Percentiles rank a stretch among this genome's conserved stretches.
These are phyloP conservation scores for Kernera saxatilis DNA, from an alignment of 345 rosid genomes.

Conservation along the genomic window DNA sequence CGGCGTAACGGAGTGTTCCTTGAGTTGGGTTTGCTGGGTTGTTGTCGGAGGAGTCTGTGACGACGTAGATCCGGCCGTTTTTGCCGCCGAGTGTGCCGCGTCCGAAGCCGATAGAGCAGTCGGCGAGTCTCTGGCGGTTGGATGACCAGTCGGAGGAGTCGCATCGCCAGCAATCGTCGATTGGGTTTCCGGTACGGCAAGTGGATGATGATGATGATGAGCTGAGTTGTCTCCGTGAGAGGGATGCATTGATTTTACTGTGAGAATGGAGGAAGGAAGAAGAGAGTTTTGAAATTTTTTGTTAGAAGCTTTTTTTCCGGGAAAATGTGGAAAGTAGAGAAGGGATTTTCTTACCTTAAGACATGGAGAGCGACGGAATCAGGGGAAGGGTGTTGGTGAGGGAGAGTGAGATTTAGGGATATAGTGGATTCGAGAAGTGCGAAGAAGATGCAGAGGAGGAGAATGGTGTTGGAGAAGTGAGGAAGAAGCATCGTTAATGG, in stretches of 20 bases:
- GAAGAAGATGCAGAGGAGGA: constrained; percentile 26
- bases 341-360: constrained; percentile 35
- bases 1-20: constrained; percentile 76
- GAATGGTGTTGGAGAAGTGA: constrained; percentile 31
- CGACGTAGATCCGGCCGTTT: constrained; percentile 68
- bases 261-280: not conserved
- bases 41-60: constrained; percentile 76
- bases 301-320: not conserved
- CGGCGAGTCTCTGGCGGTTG: constrained; percentile 57
- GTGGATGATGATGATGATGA: constrained; percentile 13
- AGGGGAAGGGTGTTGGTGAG: constrained; percentile 64
- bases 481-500: constrained; percentile 39
- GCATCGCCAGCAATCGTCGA: constrained; percentile 78
- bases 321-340: not conserved
- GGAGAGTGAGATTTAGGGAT: constrained; percentile 44
- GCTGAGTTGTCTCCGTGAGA: constrained; percentile 33
- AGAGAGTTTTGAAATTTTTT: not conserved
- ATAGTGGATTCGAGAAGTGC: constrained; percentile 8
- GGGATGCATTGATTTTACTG: constrained; percentile 36
- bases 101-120: constrained; percentile 74
- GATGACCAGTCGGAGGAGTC: constrained; percentile 46
- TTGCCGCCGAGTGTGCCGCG: constrained; percentile 58
- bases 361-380: constrained; percentile 51
- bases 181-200: constrained; percentile 68
- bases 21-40: constrained; percentile 57